Percentiles rank a stretch among this genome's conserved stretches.
These are phyloP conservation scores for Smallanthus sonchifolius DNA, from an alignment of 129 eudicot species.

Conservation along the genomic window DNA sequence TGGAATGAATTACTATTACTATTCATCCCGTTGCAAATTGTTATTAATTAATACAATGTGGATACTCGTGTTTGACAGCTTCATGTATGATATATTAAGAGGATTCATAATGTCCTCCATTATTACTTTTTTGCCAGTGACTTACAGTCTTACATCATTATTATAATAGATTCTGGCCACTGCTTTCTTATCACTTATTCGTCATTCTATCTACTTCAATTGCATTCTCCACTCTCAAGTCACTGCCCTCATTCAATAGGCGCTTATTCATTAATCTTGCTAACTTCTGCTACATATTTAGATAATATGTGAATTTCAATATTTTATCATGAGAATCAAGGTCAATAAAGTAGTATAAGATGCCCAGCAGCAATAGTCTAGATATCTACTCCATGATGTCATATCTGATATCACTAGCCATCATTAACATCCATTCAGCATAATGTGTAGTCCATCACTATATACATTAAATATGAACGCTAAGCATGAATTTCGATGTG, in stretches of 20 bases:
- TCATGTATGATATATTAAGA: background rate
- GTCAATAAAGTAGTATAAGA: conserved; percentile 3
- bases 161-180: background rate
- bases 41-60: background rate
- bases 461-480: background rate
- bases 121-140: background rate
- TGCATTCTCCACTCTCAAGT: background rate
- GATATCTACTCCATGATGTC: conserved; percentile 7
- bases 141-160: background rate
- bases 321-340: background rate
- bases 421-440: background rate
- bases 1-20: no score
- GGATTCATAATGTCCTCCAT: background rate
- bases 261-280: background rate
- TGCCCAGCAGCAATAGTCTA: background rate
- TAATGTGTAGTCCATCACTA: conserved; percentile 3
- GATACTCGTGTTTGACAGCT: background rate
- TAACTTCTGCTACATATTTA: background rate
- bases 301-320: background rate
- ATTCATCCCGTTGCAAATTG: no score
- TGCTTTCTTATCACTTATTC: background rate
- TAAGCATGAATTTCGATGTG: conserved; percentile 8
- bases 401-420: background rate
- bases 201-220: background rate
- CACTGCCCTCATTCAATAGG: background rate